These are phyloP conservation scores for Cadophora luteo-olivacea DNA, from an alignment of 2,329 filamentous ascomycete genomes.

Conservation along the genomic window DNA sequence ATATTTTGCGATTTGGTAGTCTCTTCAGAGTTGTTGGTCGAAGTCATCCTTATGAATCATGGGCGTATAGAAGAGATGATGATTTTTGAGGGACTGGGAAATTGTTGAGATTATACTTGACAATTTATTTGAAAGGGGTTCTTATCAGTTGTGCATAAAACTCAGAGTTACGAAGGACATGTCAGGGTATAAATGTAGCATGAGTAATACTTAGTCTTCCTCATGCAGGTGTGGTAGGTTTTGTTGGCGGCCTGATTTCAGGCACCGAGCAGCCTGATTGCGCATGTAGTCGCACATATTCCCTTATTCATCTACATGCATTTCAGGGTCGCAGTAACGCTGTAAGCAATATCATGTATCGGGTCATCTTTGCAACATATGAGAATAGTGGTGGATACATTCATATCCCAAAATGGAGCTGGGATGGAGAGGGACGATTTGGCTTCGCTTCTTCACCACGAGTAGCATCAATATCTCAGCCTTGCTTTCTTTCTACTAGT, in stretches of 20 bases:
- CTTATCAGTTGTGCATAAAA: too few species aligned
- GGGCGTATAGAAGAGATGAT: too few species aligned
- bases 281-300: neutral
- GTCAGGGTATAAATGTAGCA: too few species aligned
- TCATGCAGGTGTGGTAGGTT: neutral
- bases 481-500: too few species aligned
- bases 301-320: constrained; percentile 1
- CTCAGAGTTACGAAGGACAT: too few species aligned
- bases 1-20: neutral
- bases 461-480: too few species aligned
- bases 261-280: neutral
- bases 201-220: too few species aligned
- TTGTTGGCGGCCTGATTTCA: neutral
- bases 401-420: too few species aligned
- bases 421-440: too few species aligned
- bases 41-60: neutral
- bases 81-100: neutral
- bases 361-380: neutral
- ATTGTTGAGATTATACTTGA: too few species aligned
- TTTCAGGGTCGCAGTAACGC: neutral
- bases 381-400: neutral
- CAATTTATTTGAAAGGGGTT: too few species aligned
- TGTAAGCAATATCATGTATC: neutral
- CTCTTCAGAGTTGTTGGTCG: neutral
- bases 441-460: too few species aligned